A percentile compares a stretch with the other conserved stretches of the same genome.
phyloP scores from a whole-genome alignment of 2,329 filamentous ascomycete species.

The Alternaria arbusti region DNA sequence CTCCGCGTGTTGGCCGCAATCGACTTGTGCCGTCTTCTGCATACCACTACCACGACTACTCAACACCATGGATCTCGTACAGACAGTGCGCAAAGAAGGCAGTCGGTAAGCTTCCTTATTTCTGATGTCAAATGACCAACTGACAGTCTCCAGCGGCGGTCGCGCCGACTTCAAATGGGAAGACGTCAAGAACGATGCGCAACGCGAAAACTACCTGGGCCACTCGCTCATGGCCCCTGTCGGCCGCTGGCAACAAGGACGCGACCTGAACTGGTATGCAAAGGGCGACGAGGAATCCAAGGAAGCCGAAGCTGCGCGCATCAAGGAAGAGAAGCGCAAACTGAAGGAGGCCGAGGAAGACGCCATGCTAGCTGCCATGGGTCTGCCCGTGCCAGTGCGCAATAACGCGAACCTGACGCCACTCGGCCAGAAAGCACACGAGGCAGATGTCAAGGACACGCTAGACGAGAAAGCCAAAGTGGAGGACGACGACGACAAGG shows the following conservation, averaged over 20 bases:
- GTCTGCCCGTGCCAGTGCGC: constrained; percentile 72
- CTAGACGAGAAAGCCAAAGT: constrained; percentile 57
- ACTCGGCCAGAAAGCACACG: constrained; percentile 58
- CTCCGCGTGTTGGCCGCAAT: constrained; percentile 34
- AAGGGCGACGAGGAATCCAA: constrained; percentile 64
- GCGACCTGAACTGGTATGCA: constrained; percentile 70
- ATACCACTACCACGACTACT: background rate
- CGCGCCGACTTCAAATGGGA: constrained; percentile 95
- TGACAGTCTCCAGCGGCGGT: constrained; percentile 68
- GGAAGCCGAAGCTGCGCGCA: constrained; percentile 63
- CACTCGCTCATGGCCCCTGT: constrained; percentile 92
- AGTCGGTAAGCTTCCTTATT: constrained; percentile 61
- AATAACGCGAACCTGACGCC: constrained; percentile 70
- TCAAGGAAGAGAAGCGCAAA: constrained; percentile 73
- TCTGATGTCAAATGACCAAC: background rate
- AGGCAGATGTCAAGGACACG: constrained; percentile 64
- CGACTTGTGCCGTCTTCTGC: background rate
- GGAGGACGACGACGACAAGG: constrained; percentile 34
- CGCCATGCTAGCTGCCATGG: constrained; percentile 82
- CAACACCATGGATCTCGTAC: constrained; percentile 82
- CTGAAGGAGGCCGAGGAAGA: constrained; percentile 94
- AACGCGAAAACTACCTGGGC: constrained; percentile 90
- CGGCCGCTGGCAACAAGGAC: constrained; percentile 86
- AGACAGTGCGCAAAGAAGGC: constrained; percentile 88
- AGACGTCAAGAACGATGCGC: constrained; percentile 83